Base-by-base conservation (phyloP, 192 early-diverging fungal species). In the Coemansia sp. region DNA sequence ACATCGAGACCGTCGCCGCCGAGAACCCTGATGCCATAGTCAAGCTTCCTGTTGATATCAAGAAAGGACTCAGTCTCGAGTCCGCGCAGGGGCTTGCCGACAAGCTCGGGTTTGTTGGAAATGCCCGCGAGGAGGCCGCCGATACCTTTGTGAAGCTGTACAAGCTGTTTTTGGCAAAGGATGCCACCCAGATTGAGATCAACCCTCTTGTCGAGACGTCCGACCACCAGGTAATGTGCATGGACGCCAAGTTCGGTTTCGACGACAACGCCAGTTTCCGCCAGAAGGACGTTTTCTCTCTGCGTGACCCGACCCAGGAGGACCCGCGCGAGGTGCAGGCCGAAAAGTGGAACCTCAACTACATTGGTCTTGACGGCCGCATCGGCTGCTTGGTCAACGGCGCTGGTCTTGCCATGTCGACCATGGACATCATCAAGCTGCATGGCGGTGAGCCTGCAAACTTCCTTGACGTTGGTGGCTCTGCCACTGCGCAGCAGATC, bases 391-490 rank as follows among this genome's bases (percentile, higher is more conserved):
- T 99, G 22, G 92, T 98, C 63, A 99, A 99, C 86, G 97, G 97
- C 68, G 96, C 97, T 49, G 97, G 97, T 72, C 88, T 99, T 45
- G 97, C 96, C 78, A 99, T 98, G 97, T 92, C 97, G 58, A 99
- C 97, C 61, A 99, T 98, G 96, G 97, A 99, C 82, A 99, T 99
- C 73, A 98, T 99, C 84, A 97, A 99, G 87, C 87, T 99, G 59
- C 90, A 99, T 86, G 97, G 96, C 63, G 97, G 97, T 43, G 92
- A 94, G 68, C 97, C 97, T 9, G 97, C 96, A 75, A 99, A 99
- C 88, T 99, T 99, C 86, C 88, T 99, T 63, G 96, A 99, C 81
- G 97, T 99, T 68, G 97, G 97, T 67, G 97, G 97, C 71, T 91
- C 94, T 73, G 96, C 97, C 61, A 93, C 91, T 21, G 88, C 94